Conservation (phyloP, 164 flowering plant species). For the Sedum album region DNA sequence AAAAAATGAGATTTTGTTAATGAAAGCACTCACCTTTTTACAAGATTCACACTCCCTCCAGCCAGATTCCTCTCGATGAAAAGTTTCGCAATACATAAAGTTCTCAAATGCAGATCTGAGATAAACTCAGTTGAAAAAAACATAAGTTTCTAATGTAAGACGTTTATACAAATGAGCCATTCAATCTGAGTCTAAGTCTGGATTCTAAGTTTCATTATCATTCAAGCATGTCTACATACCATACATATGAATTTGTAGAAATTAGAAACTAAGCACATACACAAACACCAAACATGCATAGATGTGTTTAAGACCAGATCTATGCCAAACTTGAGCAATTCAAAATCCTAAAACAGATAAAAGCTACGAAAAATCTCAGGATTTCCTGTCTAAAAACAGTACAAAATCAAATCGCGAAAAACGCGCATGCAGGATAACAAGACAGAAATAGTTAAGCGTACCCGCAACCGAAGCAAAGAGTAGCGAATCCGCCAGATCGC, state of each 20-base stretch:
- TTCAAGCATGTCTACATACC: too few species aligned
- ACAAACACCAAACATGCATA: neutral
- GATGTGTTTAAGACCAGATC: neutral
- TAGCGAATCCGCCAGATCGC: conserved; percentile 1
- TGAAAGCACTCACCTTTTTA: conserved; percentile 31
- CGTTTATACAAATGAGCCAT: too few species aligned
- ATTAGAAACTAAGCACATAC: neutral
- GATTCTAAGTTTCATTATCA: too few species aligned
- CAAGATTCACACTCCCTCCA: conserved; percentile 61
- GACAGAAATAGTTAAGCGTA: neutral
- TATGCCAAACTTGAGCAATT: neutral
- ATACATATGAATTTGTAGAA: too few species aligned
- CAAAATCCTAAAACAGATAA: neutral
- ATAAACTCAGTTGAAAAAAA: conserved; percentile 6
- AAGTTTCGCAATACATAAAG: conserved; percentile 42
- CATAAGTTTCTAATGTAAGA: too few species aligned
- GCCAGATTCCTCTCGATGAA: conserved; percentile 52
- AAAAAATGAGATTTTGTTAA: neutral
- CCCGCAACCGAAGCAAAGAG: neutral
- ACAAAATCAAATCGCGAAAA: too few species aligned
- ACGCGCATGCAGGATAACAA: neutral
- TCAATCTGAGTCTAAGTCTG: neutral
- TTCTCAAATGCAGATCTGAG: conserved; percentile 51
- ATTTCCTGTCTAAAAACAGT: too few species aligned
- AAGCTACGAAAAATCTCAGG: neutral